phyloP scores from a whole-genome alignment of 2,329 filamentous ascomycete genomes.

The Fusarium albosuccineum region DNA sequence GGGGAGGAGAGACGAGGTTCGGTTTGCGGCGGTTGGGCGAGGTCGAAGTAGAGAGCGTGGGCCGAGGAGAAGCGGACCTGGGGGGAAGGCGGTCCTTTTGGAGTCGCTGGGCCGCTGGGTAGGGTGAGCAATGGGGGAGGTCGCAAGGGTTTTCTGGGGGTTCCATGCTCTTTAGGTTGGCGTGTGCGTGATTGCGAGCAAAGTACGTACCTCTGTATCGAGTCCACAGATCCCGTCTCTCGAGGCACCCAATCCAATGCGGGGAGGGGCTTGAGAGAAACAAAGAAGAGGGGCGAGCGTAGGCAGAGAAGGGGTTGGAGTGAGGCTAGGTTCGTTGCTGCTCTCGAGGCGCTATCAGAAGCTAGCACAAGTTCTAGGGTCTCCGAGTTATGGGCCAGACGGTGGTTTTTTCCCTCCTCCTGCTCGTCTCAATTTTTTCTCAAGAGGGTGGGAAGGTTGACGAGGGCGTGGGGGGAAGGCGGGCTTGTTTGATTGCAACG shows the following conservation, averaged over 20 bases:
- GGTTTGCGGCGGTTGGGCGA: conserved; percentile 54
- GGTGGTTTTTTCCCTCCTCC: neutral
- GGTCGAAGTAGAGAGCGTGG: conserved; percentile 44
- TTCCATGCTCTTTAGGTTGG: neutral
- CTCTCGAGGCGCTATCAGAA: conserved; percentile 4
- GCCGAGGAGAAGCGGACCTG: conserved; percentile 45
- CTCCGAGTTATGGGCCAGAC: neutral
- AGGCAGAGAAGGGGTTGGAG: conserved; percentile 3
- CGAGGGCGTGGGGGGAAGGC: neutral
- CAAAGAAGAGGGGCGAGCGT: neutral
- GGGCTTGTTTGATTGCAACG: neutral
- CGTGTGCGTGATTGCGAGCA: conserved; percentile 2
- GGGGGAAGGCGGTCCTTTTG: conserved; percentile 43
- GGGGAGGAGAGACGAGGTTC: conserved; percentile 39
- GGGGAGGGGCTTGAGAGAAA: conserved; percentile 9
- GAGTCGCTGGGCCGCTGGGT: conserved; percentile 40
- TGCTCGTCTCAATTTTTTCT: neutral
- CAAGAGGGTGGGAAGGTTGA: neutral
- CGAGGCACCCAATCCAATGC: conserved; percentile 29
- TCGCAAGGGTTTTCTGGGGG: conserved; percentile 18
- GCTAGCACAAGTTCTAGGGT: conserved; percentile 11
- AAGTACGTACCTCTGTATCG: conserved; percentile 34
- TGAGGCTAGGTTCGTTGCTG: neutral
- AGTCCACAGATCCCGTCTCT: conserved; percentile 6
- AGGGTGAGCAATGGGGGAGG: conserved; percentile 30